These are phyloP conservation scores for Hamamelis virginiana DNA, from an alignment of 164 flowering plant species.

Conservation along the genomic window DNA sequence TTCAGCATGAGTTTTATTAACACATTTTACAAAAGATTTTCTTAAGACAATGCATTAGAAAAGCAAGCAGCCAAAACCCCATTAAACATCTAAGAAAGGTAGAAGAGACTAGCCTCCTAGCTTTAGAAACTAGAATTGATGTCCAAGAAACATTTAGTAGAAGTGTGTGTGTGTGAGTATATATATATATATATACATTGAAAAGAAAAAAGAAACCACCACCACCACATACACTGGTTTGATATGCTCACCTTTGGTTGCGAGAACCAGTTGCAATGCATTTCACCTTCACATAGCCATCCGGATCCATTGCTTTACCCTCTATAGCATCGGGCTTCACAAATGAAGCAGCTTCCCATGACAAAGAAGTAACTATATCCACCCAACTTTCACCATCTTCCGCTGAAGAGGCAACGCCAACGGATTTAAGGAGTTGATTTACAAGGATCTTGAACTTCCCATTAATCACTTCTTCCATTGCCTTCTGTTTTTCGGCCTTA, in stretches of 20 bases:
- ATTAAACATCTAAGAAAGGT: no score
- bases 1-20: no score
- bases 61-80: not conserved
- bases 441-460: slow-evolving; percentile 71
- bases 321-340: slow-evolving; percentile 63
- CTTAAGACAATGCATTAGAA: not conserved
- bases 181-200: no score
- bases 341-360: slow-evolving; percentile 90
- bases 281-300: slow-evolving; percentile 83
- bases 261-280: slow-evolving; percentile 80
- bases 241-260: slow-evolving; percentile 57
- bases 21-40: not conserved
- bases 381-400: slow-evolving; percentile 67
- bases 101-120: not conserved
- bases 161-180: no score
- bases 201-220: not conserved
- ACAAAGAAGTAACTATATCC: slow-evolving; percentile 69
- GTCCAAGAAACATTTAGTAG: not conserved
- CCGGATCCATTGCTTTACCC: slow-evolving; percentile 68
- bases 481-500: slow-evolving; percentile 57
- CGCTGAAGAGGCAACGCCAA: slow-evolving; percentile 37
- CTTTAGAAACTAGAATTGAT: not conserved
- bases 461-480: slow-evolving; percentile 54
- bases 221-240: not conserved
- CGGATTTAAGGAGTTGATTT: slow-evolving; percentile 51